These are phyloP conservation scores for Pseudogymnoascus destructans DNA, from an alignment of 2,329 filamentous ascomycete genomes.

Conservation along the genomic window DNA sequence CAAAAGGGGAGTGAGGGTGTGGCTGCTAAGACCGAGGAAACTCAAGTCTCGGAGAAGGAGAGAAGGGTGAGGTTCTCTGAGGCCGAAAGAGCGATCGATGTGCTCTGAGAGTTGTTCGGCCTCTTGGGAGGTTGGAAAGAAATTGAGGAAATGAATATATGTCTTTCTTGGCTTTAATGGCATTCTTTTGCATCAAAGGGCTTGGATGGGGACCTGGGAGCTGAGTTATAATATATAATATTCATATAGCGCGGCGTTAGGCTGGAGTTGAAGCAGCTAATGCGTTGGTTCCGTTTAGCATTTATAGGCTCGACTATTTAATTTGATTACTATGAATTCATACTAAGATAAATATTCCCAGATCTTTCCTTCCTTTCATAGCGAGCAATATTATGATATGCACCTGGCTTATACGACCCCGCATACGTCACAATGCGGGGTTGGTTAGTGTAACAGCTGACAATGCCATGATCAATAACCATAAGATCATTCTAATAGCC, in stretches of 20 bases:
- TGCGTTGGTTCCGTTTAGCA: neutral
- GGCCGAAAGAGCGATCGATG: constrained; percentile 11
- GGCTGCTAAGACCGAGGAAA: constrained; percentile 8
- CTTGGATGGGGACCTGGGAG: neutral
- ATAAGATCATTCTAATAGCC: neutral
- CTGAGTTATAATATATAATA: neutral
- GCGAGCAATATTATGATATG: neutral
- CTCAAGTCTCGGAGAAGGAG: constrained; percentile 17
- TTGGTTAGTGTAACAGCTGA: neutral
- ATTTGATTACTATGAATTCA: neutral
- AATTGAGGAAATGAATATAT: neutral
- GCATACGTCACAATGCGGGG: constrained; percentile 3
- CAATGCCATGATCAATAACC: neutral
- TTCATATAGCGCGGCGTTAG: neutral
- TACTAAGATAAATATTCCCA: neutral
- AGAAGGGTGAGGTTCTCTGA: constrained; percentile 24
- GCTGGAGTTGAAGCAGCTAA: neutral
- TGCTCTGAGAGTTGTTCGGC: neutral
- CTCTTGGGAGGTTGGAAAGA: neutral
- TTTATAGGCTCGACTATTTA: neutral
- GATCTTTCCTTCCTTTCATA: neutral
- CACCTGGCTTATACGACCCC: neutral
- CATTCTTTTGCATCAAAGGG: neutral
- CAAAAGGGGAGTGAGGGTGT: constrained; percentile 11
- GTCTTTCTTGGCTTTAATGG: neutral